These are phyloP conservation scores for Talaromyces borbonicus DNA, from an alignment of 495 filamentous ascomycete species.

Conservation along the genomic window DNA sequence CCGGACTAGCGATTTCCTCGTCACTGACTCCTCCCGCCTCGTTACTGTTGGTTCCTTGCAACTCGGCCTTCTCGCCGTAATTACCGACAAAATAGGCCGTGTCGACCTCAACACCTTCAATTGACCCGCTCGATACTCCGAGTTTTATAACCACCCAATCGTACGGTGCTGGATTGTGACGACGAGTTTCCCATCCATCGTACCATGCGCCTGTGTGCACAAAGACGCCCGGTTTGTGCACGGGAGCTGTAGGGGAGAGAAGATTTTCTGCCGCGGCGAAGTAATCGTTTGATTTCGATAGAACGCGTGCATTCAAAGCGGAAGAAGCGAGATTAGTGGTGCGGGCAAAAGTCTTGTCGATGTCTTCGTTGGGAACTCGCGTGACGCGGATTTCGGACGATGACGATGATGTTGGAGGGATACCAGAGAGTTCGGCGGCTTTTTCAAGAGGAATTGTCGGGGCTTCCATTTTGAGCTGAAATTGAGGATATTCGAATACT, in stretches of 20 bases:
- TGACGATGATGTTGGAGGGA: slow-evolving; percentile 15
- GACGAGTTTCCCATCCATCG: slow-evolving; percentile 88
- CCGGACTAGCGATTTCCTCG: slow-evolving; percentile 49
- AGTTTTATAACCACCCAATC: slow-evolving; percentile 81
- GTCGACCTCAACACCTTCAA: slow-evolving; percentile 77
- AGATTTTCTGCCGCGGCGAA: slow-evolving; percentile 80
- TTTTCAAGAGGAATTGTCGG: neutral
- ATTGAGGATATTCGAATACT: no score
- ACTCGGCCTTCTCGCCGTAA: slow-evolving; percentile 70
- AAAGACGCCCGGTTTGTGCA: slow-evolving; percentile 73
- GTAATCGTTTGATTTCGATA: slow-evolving; percentile 78
- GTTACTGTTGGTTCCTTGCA: slow-evolving; percentile 63
- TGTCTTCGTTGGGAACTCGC: slow-evolving; percentile 44
- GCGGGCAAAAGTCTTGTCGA: slow-evolving; percentile 56
- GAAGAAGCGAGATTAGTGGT: slow-evolving; percentile 66
- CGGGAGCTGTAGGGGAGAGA: slow-evolving; percentile 61
- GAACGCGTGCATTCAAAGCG: slow-evolving; percentile 60
- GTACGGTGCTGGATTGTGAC: slow-evolving; percentile 69
- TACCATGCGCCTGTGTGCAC: slow-evolving; percentile 85
- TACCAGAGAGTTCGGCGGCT: slow-evolving; percentile 11
- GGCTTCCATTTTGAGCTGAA: neutral
- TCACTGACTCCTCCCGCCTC: slow-evolving; percentile 44
- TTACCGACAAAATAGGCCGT: slow-evolving; percentile 84
- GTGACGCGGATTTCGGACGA: slow-evolving; percentile 29
- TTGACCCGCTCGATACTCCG: slow-evolving; percentile 64